A percentile compares a stretch with the other conserved stretches of the same genome.
Conservation (phyloP, 164 flowering plant genomes). For the Vitis cinerea region DNA sequence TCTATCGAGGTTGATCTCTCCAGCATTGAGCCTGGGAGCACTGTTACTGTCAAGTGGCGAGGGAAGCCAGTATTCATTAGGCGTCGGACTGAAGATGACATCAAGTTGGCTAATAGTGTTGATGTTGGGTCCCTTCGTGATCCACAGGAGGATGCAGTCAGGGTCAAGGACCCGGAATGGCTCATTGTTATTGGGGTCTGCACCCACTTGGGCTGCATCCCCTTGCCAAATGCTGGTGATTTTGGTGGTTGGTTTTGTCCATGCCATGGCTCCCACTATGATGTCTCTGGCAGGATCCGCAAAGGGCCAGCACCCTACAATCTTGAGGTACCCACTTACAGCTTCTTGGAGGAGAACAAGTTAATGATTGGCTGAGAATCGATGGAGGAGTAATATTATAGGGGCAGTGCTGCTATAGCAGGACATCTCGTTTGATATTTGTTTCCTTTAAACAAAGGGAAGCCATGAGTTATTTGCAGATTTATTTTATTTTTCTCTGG, state of each 20-base stretch:
- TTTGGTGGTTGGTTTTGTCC: constrained; percentile 31
- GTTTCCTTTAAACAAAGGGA: constrained; percentile 1
- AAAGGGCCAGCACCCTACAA: constrained; percentile 32
- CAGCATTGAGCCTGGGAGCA: constrained; percentile 14
- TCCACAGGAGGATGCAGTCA: constrained; percentile 17
- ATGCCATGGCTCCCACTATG: constrained; percentile 19
- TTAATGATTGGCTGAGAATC: constrained; percentile 15
- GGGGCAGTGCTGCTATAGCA: not conserved
- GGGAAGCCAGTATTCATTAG: constrained; percentile 6
- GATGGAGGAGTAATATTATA: not conserved
- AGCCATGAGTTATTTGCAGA: not conserved
- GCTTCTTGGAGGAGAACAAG: constrained; percentile 26
- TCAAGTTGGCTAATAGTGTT: constrained; percentile 14
- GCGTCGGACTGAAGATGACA: constrained; percentile 10
- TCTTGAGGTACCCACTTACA: constrained; percentile 26
- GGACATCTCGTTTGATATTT: not conserved
- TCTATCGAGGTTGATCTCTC: constrained; percentile 21
- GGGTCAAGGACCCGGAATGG: constrained; percentile 31
- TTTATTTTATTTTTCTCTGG: not conserved
- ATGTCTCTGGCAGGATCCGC: constrained; percentile 24
- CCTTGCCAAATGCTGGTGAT: constrained; percentile 26
- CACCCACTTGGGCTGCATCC: constrained; percentile 16
- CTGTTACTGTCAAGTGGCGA: constrained; percentile 21
- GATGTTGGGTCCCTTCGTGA: constrained; percentile 23
- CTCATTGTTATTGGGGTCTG: constrained; percentile 28